Conservation (phyloP, 352 stramenopile species). For the Peronospora tabacina region DNA sequence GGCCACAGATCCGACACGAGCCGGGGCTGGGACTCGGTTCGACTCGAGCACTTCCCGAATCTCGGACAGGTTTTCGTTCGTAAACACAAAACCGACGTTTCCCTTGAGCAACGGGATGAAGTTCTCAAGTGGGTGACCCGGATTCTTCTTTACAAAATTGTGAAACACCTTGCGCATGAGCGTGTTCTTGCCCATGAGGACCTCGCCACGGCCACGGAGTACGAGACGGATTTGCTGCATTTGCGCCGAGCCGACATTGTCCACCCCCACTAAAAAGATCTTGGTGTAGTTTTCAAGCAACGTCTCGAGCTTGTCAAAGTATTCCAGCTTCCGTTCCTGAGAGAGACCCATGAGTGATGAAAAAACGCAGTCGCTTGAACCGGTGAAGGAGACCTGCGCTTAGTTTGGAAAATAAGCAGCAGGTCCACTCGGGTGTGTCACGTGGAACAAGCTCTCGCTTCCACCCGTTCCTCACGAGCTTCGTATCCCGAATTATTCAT, state of each 20-base stretch:
- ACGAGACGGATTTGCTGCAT: slow-evolving; percentile 96
- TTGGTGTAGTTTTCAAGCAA: slow-evolving; percentile 96
- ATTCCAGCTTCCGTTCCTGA: slow-evolving; percentile 96
- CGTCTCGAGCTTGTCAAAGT: slow-evolving; percentile 94
- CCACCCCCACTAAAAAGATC: slow-evolving; percentile 96
- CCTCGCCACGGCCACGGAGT: slow-evolving; percentile 91
- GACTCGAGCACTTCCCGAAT: slow-evolving; percentile 84
- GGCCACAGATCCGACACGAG: slow-evolving; percentile 93
- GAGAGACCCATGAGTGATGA: slow-evolving; percentile 88
- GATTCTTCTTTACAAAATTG: slow-evolving; percentile 96
- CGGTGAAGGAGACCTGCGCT: slow-evolving; percentile 80
- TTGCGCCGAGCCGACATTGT: slow-evolving; percentile 99
- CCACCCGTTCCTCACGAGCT: slow-evolving; percentile 28
- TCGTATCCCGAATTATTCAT: slow-evolving; percentile 1
- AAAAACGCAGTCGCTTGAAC: slow-evolving; percentile 86
- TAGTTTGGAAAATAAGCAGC: slow-evolving; percentile 41
- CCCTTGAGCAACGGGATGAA: slow-evolving; percentile 88
- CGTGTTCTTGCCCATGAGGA: slow-evolving; percentile 99
- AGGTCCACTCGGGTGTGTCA: not conserved
- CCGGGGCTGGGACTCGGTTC: slow-evolving; percentile 93
- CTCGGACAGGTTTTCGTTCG: slow-evolving; percentile 93
- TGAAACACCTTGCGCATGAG: slow-evolving; percentile 98
- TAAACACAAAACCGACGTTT: slow-evolving; percentile 99
- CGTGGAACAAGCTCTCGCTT: slow-evolving; percentile 17
- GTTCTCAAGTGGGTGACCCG: slow-evolving; percentile 89